Percentiles rank a stretch among this genome's conserved stretches.
These are phyloP conservation scores for Ulota crispa DNA, from an alignment of 225 moss, liverwort and hornwort genomes.

Conservation along the genomic window DNA sequence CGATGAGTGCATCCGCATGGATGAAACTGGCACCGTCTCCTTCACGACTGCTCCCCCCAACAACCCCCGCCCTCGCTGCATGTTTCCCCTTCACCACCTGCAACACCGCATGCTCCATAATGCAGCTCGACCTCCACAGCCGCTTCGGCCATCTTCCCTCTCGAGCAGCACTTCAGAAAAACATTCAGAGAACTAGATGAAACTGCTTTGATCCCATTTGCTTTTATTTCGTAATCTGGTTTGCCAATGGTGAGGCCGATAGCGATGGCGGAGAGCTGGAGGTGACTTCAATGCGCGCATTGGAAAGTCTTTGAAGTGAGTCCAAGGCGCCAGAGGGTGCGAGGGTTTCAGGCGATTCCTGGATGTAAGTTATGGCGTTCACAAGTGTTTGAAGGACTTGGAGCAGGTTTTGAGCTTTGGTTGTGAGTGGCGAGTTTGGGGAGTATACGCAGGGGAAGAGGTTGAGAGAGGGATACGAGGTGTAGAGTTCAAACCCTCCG, in stretches of 20 bases:
- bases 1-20: accelerated
- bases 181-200: neutral
- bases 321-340: too few species aligned
- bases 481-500: neutral
- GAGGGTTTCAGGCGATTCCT: neutral
- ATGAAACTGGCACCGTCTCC: slow-evolving; percentile 10
- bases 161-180: neutral
- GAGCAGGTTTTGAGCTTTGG: neutral
- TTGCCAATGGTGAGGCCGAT: neutral
- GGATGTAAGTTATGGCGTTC: neutral
- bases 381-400: neutral
- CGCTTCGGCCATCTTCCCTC: neutral
- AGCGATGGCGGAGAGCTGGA: neutral
- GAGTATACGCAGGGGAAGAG: neutral
- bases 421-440: neutral
- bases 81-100: neutral
- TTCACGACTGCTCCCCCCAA: neutral
- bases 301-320: too few species aligned
- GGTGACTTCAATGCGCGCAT: neutral
- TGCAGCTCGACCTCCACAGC: neutral
- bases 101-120: neutral
- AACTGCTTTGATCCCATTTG: neutral
- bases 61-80: neutral
- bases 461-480: neutral
- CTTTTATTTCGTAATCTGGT: neutral